Evolutionary conservation across 257 asterid species (phyloP).

Genomic region (Solanum medicagineum): DNA sequence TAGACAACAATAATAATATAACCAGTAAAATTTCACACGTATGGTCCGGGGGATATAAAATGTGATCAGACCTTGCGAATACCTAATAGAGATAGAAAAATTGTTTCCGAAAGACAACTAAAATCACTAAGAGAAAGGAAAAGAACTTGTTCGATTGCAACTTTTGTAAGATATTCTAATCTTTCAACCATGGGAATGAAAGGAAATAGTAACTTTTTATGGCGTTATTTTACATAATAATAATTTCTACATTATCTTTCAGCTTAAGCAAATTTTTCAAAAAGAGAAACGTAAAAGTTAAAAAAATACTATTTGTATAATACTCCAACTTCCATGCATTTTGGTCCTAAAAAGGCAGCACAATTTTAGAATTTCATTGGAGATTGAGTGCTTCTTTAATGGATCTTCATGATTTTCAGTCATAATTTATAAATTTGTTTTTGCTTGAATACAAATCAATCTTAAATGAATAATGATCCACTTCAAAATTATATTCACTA

Average conservation of each 20-base stretch:
- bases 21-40: too few relatives aligned
- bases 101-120: fast-evolving
- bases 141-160: neutral
- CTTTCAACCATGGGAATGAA: neutral
- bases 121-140: neutral
- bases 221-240: neutral
- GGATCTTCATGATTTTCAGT: neutral
- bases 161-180: neutral
- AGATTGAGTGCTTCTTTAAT: neutral
- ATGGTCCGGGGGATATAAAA: fast-evolving
- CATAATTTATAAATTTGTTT: neutral
- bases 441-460: neutral
- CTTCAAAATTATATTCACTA: neutral
- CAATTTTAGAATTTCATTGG: neutral
- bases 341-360: neutral
- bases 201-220: neutral
- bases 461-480: neutral
- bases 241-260: neutral
- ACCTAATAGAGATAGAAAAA: too few relatives aligned
- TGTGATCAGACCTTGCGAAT: too few relatives aligned
- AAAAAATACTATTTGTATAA: neutral
- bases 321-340: neutral
- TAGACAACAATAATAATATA: too few relatives aligned
- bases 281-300: neutral
- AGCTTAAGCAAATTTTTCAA: neutral